A percentile compares a stretch with the other conserved stretches of the same genome.
phyloP scores from a whole-genome alignment of 352 stramenopile species.

The Globisporangium rhizosaccharum region DNA sequence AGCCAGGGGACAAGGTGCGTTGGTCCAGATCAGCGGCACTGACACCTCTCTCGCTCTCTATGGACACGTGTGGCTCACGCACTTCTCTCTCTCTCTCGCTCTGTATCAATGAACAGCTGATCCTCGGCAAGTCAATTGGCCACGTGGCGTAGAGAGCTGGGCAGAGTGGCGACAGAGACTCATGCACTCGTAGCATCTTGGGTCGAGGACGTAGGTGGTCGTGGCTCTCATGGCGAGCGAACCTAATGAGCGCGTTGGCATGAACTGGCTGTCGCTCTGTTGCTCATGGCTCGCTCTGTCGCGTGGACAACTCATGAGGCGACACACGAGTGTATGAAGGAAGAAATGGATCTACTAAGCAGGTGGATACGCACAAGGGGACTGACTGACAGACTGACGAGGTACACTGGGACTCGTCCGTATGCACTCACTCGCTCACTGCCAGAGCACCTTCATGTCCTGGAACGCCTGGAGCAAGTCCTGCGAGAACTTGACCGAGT shows the following conservation, averaged over 20 bases:
- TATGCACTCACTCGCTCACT: not conserved
- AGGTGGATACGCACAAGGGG: no score
- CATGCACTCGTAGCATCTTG: no score
- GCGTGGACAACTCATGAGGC: no score
- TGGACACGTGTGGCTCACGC: not conserved
- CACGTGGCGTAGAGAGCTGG: constrained; percentile 10
- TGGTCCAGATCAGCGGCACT: not conserved
- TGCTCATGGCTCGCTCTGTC: no score
- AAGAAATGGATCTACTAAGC: no score
- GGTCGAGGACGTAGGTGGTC: no score
- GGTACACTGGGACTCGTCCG: not conserved
- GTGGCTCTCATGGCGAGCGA: no score
- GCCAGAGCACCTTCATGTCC: constrained; percentile 60
- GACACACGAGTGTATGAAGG: no score
- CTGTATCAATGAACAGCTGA: constrained; percentile 15
- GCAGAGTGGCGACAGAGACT: not conserved
- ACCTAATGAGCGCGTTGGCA: not conserved
- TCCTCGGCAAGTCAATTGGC: constrained; percentile 41
- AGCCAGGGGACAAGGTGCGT: constrained; percentile 69
- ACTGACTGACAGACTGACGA: no score
- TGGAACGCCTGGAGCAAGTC: constrained; percentile 74
- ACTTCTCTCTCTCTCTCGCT: constrained; percentile 16
- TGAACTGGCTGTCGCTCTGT: no score
- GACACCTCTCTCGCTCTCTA: not conserved
- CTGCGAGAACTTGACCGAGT: constrained; percentile 71